Base-by-base conservation (phyloP, 441 rosid species). In the Gossypium laxum region DNA sequence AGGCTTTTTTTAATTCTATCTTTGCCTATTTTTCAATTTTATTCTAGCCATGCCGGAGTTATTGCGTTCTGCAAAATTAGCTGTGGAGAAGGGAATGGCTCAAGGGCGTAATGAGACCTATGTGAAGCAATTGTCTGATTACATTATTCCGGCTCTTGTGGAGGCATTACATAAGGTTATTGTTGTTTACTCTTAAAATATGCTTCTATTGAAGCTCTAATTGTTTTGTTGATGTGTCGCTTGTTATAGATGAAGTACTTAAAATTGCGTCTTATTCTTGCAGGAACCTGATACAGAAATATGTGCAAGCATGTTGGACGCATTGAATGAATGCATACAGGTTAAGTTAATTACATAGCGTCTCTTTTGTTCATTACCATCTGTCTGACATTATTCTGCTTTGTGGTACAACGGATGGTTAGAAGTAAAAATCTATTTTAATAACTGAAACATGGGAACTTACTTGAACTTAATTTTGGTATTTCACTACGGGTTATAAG, bases 201-300 rank as follows among this genome's bases (percentile, higher is more conserved):
- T 34, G 22, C n/a, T 24, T 26, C 22, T 64, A n/a, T 63, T 52
- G 17, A 38, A 60, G 54, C 63, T 54, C 21, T 61, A 61, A 69
- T 57, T 61, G 59, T 8, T 43, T 70, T 5, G 32, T 41, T 60
- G 63, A 43, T 45, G 10, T 18, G 5, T 69, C 24, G 41, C 38
- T 8, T 30, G 11, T 66, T 34, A 45, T 62, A 1, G 60, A 50
- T 71, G 59, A 21, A 72, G 22, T 69, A 43, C 47, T 32, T 28
- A 55, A 47, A 2, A 63, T 50, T 72, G 19, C 22, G n/a, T 28
- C 59, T 61, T 77, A 72, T 79, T 63, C 55, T 69, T 84, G 81
- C 91, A 95, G 99, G 99, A 95, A 82, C 99, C 98, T 63, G 99
- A 95, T 79, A 95, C 92, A 0, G 99, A 95, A 87, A 91, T 95